phyloP scores from a whole-genome alignment of 352 stramenopile species.

The Phytophthora sp. region DNA sequence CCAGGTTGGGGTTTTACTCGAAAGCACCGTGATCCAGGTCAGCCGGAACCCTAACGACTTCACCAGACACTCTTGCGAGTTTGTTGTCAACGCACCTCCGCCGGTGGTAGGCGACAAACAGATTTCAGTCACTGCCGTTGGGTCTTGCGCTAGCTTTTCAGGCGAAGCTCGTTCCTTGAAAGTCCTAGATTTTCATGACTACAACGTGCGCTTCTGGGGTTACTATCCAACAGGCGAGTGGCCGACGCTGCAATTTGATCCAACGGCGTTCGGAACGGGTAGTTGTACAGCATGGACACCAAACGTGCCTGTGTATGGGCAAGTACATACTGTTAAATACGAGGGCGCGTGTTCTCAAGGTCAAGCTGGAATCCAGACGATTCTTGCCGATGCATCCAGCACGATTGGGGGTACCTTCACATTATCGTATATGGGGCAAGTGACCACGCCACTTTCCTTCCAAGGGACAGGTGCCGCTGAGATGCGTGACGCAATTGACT shows the following conservation, averaged over 20 bases:
- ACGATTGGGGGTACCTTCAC: conserved; percentile 91
- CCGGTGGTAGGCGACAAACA: conserved; percentile 12
- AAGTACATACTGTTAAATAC: conserved; percentile 73
- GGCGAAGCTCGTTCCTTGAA: conserved; percentile 54
- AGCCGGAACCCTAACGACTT: conserved; percentile 79
- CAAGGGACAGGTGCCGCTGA: conserved; percentile 79
- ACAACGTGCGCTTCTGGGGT: conserved; percentile 75
- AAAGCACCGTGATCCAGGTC: conserved; percentile 64
- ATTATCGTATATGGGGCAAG: conserved; percentile 86
- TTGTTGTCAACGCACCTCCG: conserved; percentile 31
- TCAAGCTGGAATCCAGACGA: conserved; percentile 63
- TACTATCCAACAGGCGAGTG: conserved; percentile 71
- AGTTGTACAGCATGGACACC: conserved; percentile 43
- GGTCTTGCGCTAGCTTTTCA: conserved; percentile 48
- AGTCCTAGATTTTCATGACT: conserved; percentile 74
- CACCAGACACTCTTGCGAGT: conserved; percentile 65
- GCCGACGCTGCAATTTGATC: conserved; percentile 71
- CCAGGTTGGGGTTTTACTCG: conserved; percentile 36
- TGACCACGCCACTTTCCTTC: conserved; percentile 70
- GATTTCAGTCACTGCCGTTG: conserved; percentile 39
- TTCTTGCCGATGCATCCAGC: conserved; percentile 74
- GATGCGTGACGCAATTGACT: conserved; percentile 89
- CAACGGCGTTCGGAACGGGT: conserved; percentile 37
- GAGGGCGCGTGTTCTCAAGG: conserved; percentile 63
- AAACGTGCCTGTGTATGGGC: conserved; percentile 55